A percentile compares a stretch with the other conserved stretches of the same genome.
These are phyloP conservation scores for Cladosporium sp. DNA, from an alignment of 2,329 filamentous ascomycete genomes.

Conservation along the genomic window DNA sequence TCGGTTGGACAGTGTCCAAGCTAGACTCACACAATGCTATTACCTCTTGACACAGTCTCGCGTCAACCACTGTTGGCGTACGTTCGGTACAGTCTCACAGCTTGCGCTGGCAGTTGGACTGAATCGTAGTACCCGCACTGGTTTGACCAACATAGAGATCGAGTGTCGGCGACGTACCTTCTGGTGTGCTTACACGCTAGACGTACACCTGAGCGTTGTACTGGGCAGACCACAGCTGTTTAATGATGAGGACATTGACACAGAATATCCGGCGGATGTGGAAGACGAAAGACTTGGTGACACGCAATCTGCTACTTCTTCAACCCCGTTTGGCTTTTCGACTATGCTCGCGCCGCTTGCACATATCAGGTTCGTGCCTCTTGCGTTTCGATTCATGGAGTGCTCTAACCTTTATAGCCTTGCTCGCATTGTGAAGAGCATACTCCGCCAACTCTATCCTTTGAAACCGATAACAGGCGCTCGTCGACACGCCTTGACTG, in stretches of 20 bases:
- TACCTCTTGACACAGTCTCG: conserved; percentile 41
- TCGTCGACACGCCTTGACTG: neutral
- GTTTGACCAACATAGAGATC: conserved; percentile 18
- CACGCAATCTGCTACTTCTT: neutral
- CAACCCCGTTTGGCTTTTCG: neutral
- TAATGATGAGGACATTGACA: conserved; percentile 37
- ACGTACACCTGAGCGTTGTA: neutral
- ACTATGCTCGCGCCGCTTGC: conserved; percentile 7
- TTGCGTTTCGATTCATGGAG: conserved; percentile 21
- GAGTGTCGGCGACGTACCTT: conserved; percentile 14
- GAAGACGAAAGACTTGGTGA: conserved; percentile 35
- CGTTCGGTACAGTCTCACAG: conserved; percentile 40
- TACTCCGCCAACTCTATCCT: conserved; percentile 4
- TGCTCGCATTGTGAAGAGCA: conserved; percentile 9
- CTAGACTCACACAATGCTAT: conserved; percentile 42
- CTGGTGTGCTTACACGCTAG: conserved; percentile 11
- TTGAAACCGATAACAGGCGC: neutral
- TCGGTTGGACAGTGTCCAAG: conserved; percentile 40
- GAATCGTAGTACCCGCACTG: conserved; percentile 9
- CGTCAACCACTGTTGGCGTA: conserved; percentile 41
- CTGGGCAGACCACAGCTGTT: conserved; percentile 28
- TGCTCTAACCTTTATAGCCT: conserved; percentile 8
- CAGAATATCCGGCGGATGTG: conserved; percentile 28
- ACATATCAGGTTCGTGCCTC: neutral
- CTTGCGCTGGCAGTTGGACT: conserved; percentile 40